These are phyloP conservation scores for Viridothelium virens DNA, from an alignment of 495 filamentous ascomycete genomes.

Conservation along the genomic window DNA sequence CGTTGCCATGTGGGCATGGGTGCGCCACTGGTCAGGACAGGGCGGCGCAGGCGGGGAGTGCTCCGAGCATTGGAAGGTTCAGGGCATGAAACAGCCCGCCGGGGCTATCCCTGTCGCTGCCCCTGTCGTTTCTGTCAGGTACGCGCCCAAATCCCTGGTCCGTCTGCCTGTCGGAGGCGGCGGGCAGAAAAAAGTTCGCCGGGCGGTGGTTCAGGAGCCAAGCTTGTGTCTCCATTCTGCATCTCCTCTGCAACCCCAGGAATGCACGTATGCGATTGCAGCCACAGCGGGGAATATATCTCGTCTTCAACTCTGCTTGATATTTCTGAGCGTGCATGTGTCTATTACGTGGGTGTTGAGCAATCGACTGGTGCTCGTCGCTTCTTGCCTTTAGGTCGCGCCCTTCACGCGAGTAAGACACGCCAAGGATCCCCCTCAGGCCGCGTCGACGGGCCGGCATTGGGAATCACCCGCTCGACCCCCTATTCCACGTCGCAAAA, in stretches of 20 bases:
- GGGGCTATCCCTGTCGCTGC: not conserved
- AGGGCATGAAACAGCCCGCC: not conserved
- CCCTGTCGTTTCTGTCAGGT: not conserved
- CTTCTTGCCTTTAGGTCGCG: not conserved
- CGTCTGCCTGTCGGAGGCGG: not conserved
- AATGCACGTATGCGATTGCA: not conserved
- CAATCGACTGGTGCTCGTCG: not conserved
- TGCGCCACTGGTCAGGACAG: not conserved
- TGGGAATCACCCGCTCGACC: not conserved
- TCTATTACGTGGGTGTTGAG: not conserved
- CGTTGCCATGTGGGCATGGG: not conserved
- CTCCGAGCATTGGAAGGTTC: not conserved
- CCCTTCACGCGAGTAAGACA: conserved; percentile 3
- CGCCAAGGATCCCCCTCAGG: not conserved
- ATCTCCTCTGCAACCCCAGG: not conserved
- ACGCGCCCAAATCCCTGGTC: conserved; percentile 6
- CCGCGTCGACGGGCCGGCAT: conserved; percentile 1
- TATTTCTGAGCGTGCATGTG: not conserved
- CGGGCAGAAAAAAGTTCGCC: not conserved
- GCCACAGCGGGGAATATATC: not conserved
- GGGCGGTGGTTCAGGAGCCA: not conserved
- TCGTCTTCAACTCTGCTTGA: not conserved
- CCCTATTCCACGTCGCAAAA: not conserved
- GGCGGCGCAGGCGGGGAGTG: not conserved
- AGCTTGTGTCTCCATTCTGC: conserved; percentile 9